Conservation (phyloP, 2,329 filamentous ascomycete species). For the Meredithiella fracta region DNA sequence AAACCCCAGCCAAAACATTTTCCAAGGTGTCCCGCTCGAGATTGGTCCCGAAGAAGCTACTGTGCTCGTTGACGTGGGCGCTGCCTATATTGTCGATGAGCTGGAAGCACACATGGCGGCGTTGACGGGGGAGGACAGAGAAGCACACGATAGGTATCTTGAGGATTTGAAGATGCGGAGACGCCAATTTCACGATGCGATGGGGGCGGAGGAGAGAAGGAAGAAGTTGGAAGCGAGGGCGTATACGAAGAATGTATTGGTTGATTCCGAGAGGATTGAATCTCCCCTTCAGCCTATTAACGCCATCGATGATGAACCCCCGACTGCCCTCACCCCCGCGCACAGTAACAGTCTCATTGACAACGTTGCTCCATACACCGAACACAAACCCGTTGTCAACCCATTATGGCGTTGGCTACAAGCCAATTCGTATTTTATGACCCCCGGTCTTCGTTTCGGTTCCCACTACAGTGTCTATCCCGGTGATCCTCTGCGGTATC, state of each 20-base stretch:
- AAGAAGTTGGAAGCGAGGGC: slow-evolving; percentile 15
- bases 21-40: slow-evolving; percentile 75
- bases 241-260: slow-evolving; percentile 14
- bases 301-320: not conserved
- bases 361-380: slow-evolving; percentile 20
- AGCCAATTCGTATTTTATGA: slow-evolving; percentile 55
- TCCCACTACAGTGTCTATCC: slow-evolving; percentile 92
- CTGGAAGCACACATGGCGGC: slow-evolving; percentile 48
- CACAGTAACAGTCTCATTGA: slow-evolving; percentile 4
- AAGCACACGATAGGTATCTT: not conserved
- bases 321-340: slow-evolving; percentile 5
- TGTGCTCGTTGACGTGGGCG: slow-evolving; percentile 58
- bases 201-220: slow-evolving; percentile 9
- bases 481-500: slow-evolving; percentile 83
- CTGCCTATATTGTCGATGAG: slow-evolving; percentile 71
- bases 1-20: slow-evolving; percentile 86
- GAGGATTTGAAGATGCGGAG: slow-evolving; percentile 9
- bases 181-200: slow-evolving; percentile 4
- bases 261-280: not conserved
- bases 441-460: slow-evolving; percentile 84
- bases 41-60: slow-evolving; percentile 81
- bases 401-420: slow-evolving; percentile 72
- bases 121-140: slow-evolving; percentile 38
- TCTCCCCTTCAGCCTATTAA: not conserved
- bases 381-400: slow-evolving; percentile 23